A percentile compares a stretch with the other conserved stretches of the same genome.
Conservation (phyloP, 1,284 basidiomycete species). For the Irpex lacteus region DNA sequence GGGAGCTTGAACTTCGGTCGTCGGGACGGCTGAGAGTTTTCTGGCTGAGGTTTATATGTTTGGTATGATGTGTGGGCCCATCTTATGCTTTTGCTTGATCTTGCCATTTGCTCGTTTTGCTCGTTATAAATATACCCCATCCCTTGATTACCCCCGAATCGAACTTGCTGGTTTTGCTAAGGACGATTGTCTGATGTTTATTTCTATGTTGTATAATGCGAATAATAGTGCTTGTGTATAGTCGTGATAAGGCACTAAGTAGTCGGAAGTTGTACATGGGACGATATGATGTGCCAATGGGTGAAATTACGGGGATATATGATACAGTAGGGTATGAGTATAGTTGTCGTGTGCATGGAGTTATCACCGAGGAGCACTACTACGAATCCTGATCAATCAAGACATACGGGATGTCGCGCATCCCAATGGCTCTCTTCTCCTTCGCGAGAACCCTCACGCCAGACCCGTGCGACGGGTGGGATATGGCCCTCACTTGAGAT, state of each 20-base stretch:
- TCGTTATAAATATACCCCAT: neutral
- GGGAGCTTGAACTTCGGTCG: conserved; percentile 71
- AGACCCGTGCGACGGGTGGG: conserved; percentile 64
- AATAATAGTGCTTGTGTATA: conserved; percentile 18
- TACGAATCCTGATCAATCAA: neutral
- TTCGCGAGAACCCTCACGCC: conserved; percentile 30
- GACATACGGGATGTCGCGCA: conserved; percentile 51
- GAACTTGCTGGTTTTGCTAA: neutral
- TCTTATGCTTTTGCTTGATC: conserved; percentile 9
- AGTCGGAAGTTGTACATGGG: no score
- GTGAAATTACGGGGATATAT: no score
- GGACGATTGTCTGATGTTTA: conserved; percentile 11
- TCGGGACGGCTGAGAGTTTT: conserved; percentile 36
- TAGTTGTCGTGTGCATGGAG: no score
- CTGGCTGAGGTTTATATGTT: neutral
- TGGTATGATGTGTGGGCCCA: neutral
- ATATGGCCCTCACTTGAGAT: conserved; percentile 65
- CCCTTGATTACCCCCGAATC: neutral
- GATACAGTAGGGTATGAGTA: no score
- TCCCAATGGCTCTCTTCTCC: conserved; percentile 40
- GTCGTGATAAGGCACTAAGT: neutral
- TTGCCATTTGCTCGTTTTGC: neutral
- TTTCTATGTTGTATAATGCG: conserved; percentile 28
- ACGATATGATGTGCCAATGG: no score
- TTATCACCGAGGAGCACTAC: neutral